Base-by-base conservation (phyloP, 2,329 filamentous ascomycete species). In the Coniochaeta sp. region DNA sequence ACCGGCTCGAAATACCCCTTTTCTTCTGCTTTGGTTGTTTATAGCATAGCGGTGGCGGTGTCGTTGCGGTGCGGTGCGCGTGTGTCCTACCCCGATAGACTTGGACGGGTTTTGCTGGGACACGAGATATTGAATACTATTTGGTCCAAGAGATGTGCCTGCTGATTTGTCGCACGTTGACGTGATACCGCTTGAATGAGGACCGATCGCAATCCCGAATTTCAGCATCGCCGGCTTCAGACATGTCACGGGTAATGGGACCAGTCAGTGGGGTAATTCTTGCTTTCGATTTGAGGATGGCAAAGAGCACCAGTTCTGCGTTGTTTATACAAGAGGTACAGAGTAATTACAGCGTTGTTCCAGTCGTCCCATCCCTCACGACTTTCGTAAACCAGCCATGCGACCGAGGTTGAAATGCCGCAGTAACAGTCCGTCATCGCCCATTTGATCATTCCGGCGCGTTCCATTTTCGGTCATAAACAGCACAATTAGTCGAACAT, bases 251-350 rank as follows among this genome's bases (percentile, higher is more conserved):
- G n/a, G n/a, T n/a, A n/a, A n/a, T n/a, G n/a, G n/a, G n/a, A n/a
- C n/a, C n/a, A n/a, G n/a, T n/a, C n/a, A n/a, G n/a, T n/a, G n/a
- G n/a, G n/a, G n/a, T n/a, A n/a, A n/a, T n/a, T n/a, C n/a, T n/a
- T n/a, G n/a, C n/a, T n/a, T n/a, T n/a, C n/a, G n/a, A n/a, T n/a
- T 7, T 38, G 9, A 14, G 22, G 22, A 27, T 28, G 20, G 4
- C 24, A 22, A 16, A 27, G 9, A 13, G 42, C 24, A 46, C 20
- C 13, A 22, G 42, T 28, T 27, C 18, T 42, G n/a, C n/a, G n/a
- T n/a, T n/a, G 38, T 24, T 48, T 48, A 48, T 48, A 48, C 45
- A 48, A 18, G 45, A 48, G 45, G 45, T 22, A 30, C 26, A 13
- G 24, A 26, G 45, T 48, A 30, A 31, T 48, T 42, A 42, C 38